Evolutionary conservation across 1,284 basidiomycete species (phyloP).

Genomic region (Ustilago vetiveriae): DNA sequence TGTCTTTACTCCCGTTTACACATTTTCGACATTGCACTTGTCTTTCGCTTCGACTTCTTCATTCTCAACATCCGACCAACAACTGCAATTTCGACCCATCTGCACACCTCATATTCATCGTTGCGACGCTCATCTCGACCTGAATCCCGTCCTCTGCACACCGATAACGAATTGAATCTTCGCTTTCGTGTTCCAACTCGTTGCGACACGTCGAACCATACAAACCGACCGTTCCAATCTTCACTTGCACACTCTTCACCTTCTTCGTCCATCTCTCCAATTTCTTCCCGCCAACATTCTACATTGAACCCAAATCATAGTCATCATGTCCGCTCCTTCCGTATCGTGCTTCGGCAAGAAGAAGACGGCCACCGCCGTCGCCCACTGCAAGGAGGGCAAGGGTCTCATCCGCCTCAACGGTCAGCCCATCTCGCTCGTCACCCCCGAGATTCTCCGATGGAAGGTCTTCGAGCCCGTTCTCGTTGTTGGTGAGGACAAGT

Average conservation of each 20-base stretch:
- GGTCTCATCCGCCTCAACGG: slow-evolving; percentile 98
- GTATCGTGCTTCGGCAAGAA: slow-evolving; percentile 69
- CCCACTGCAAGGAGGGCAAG: slow-evolving; percentile 78
- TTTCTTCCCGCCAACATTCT: slow-evolving; percentile 3
- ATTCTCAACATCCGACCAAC: slow-evolving; percentile 9
- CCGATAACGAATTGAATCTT: too few species aligned
- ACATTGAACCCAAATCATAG: slow-evolving; percentile 16
- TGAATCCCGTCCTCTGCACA: too few species aligned
- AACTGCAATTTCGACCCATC: not conserved
- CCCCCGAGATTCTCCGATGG: slow-evolving; percentile 88
- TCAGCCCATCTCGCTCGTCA: slow-evolving; percentile 91
- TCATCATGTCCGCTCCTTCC: slow-evolving; percentile 61
- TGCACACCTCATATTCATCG: not conserved
- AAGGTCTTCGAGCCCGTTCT: slow-evolving; percentile 88
- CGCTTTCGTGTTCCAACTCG: not conserved
- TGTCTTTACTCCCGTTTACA: not conserved
- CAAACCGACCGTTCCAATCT: not conserved
- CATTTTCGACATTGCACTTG: not conserved
- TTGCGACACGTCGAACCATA: not conserved
- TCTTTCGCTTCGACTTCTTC: not conserved
- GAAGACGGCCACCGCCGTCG: slow-evolving; percentile 67
- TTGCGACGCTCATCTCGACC: too few species aligned
- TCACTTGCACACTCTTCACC: not conserved
- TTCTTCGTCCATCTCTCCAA: too few species aligned
- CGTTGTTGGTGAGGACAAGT: slow-evolving; percentile 67